Evolutionary conservation across 2,329 filamentous ascomycete genomes (phyloP).

Genomic region (Botrytis fragariae): DNA sequence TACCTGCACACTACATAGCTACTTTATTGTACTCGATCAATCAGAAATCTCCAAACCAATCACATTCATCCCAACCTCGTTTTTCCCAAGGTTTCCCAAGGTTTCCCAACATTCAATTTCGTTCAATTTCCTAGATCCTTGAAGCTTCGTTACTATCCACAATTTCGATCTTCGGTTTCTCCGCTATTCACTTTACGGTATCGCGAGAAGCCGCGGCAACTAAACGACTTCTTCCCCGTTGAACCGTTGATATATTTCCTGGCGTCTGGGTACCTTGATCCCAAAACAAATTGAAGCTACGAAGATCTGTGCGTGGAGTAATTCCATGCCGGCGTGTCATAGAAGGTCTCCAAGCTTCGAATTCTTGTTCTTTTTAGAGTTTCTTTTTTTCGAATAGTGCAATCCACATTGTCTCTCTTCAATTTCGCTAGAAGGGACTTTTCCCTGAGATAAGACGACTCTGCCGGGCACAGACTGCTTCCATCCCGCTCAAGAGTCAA

Average conservation of each 20-base stretch:
- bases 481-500: conserved; percentile 1
- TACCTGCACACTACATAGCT: neutral
- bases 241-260: neutral
- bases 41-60: neutral
- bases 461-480: neutral
- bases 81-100: conserved; percentile 1
- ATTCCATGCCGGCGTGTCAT: neutral
- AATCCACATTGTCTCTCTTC: conserved; percentile 15
- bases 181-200: conserved; percentile 15
- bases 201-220: conserved; percentile 4
- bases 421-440: conserved; percentile 14
- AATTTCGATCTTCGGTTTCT: conserved; percentile 10
- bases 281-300: neutral
- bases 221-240: conserved; percentile 8
- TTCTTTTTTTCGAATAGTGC: neutral
- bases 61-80: neutral
- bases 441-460: neutral
- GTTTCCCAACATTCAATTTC: conserved; percentile 3
- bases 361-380: neutral
- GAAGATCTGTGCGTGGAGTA: conserved; percentile 1
- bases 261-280: neutral
- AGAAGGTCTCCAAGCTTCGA: neutral
- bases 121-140: conserved; percentile 4
- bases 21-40: neutral
- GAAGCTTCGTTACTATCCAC: neutral